Percentiles rank a stretch among this genome's conserved stretches.
Evolutionary conservation across 257 asterid genomes (phyloP).

Genomic region (Salvia splendens): DNA sequence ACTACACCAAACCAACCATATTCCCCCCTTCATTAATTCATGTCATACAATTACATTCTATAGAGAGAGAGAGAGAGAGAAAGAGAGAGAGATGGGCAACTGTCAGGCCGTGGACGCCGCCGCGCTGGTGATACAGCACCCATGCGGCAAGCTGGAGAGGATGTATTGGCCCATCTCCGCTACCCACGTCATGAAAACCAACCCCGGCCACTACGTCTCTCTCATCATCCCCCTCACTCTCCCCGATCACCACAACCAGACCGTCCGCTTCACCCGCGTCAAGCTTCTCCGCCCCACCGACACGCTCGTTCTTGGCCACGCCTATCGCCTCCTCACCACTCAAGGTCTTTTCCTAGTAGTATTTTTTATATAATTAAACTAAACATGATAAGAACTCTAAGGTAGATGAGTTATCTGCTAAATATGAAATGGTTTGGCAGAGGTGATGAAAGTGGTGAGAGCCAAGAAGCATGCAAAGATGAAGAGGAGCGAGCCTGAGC

Average conservation of each 20-base stretch:
- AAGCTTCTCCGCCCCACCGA: constrained; percentile 82
- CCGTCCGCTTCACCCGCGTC: constrained; percentile 56
- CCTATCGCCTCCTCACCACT: constrained; percentile 79
- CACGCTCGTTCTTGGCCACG: constrained; percentile 72
- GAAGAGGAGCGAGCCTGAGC: constrained; percentile 49
- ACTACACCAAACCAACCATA: too few relatives aligned
- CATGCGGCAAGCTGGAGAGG: constrained; percentile 70
- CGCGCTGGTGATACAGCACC: constrained; percentile 86
- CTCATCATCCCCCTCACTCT: constrained; percentile 64
- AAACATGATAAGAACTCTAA: too few relatives aligned
- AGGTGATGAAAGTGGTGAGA: constrained; percentile 79
- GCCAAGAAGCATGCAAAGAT: constrained; percentile 81
- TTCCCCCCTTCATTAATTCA: too few relatives aligned
- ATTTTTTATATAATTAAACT: not conserved
- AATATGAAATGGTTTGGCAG: constrained; percentile 33
- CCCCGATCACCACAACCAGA: constrained; percentile 24
- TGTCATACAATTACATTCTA: too few relatives aligned
- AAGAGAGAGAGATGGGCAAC: constrained; percentile 60
- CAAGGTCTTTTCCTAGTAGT: constrained; percentile 68
- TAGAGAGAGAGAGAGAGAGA: not conserved
- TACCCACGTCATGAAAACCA: constrained; percentile 72
- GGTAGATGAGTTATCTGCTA: too few relatives aligned
- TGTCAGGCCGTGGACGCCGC: constrained; percentile 96
- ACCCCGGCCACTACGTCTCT: constrained; percentile 89
- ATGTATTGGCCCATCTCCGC: constrained; percentile 74